These are phyloP conservation scores for Neofusicoccum laricinum DNA, from an alignment of 2,329 filamentous ascomycete genomes.

Conservation along the genomic window DNA sequence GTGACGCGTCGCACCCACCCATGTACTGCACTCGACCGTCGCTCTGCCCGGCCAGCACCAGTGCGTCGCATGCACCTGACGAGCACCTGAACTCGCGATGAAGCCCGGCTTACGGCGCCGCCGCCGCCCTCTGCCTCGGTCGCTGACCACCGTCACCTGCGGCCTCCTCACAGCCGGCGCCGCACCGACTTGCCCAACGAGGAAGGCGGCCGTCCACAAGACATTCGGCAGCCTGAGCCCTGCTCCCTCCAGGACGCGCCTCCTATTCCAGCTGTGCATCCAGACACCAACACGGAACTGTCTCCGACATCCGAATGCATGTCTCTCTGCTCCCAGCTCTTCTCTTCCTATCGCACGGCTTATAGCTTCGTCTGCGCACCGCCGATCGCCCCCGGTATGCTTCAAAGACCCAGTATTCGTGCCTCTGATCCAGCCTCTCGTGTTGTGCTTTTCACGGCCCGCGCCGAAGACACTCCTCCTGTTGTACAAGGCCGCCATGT, in stretches of 20 bases:
- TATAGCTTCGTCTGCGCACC: too few relatives aligned
- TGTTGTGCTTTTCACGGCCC: not conserved
- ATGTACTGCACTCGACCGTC: not conserved
- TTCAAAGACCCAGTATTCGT: too few relatives aligned
- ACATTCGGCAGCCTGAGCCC: not conserved
- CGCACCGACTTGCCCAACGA: not conserved
- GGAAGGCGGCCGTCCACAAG: not conserved
- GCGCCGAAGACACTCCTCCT: not conserved
- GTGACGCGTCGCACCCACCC: conserved; percentile 5
- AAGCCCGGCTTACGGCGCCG: not conserved
- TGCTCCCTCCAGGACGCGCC: not conserved
- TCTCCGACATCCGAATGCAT: not conserved
- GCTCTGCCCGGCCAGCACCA: not conserved
- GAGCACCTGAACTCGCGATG: not conserved
- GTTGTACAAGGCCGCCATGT: not conserved
- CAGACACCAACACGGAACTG: not conserved
- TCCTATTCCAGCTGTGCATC: not conserved
- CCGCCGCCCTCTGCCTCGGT: not conserved
- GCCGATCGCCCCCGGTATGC: too few relatives aligned
- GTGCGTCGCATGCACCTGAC: not conserved
- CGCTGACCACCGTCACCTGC: conserved; percentile 11
- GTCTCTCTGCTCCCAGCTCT: not conserved
- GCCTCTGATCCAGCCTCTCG: not conserved
- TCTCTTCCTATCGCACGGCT: too few relatives aligned
- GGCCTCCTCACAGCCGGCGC: not conserved